Evolutionary conservation across 2,329 filamentous ascomycete species (phyloP), one percentile per base, ranked within the genome.

Genomic region (Pyrenophora graminea): DNA sequence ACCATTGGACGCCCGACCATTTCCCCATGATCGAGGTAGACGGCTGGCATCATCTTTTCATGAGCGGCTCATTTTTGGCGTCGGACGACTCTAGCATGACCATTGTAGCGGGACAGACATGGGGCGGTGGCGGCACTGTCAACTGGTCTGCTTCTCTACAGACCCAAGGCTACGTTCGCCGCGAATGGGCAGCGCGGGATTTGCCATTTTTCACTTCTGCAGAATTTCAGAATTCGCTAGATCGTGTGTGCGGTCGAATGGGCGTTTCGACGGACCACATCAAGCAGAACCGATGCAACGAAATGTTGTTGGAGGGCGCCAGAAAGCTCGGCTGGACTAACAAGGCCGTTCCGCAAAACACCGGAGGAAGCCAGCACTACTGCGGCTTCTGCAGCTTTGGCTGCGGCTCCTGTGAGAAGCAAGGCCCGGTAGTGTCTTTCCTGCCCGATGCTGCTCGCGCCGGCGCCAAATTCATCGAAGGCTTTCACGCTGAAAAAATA

Each of bases 101-200:
- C 13, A 72, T 93, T 10, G 70, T 89, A 2, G 83, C 88, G 0
- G 92, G 89, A 1, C 82, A 84, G 48, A 83, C 83, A 27, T 96
- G 88, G 84, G 92, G 92, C 25, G 92, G 92, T 36, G 92, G 92
- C 48, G 91, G 91, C 5, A 91, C 90, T 0, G 75, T 96, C 62
- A 97, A 97, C 73, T 97, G 91, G 91, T 88, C 79, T 19, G 83
- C 84, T 5, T 81, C 80, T 3, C 68, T 86, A 13, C 83, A 86
- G 60, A 88, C 90, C 0, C 90, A 93, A 67, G 85, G 83, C 21
- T 89, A 81, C 58, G 89, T 96, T 1, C 84, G 91, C 3, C 79
- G 84, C 59, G 90, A 96, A 73, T 97, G 93, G 92, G 86, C 89
- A 0, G 77, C 82, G 43, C 73, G 78, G 40, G 85, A 86, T 0